Evolutionary conservation across 2,329 filamentous ascomycete genomes (phyloP).

Genomic region (Boeremia lycopersici): DNA sequence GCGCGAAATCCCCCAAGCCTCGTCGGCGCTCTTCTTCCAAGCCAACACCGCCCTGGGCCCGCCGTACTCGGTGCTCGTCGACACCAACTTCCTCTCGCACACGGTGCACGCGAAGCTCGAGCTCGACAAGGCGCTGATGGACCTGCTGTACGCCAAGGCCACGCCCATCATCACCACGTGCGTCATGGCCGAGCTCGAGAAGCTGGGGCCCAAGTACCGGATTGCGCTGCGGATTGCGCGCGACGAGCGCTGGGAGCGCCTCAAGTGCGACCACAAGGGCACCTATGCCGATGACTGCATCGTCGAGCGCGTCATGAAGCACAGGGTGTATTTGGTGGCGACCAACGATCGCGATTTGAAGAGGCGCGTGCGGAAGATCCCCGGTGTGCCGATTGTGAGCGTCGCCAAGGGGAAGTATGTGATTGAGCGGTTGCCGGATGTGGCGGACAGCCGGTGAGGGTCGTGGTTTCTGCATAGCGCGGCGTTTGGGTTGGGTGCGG

Average conservation of each 20-base stretch:
- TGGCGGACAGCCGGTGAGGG: slow-evolving; percentile 63
- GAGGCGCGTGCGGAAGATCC: slow-evolving; percentile 81
- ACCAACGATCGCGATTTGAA: slow-evolving; percentile 67
- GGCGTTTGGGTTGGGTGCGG: slow-evolving; percentile 12
- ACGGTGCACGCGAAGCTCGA: slow-evolving; percentile 91
- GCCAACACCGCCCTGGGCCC: slow-evolving; percentile 82
- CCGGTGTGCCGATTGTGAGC: slow-evolving; percentile 77
- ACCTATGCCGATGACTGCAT: slow-evolving; percentile 77
- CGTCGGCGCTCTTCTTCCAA: slow-evolving; percentile 60
- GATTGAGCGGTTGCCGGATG: slow-evolving; percentile 88
- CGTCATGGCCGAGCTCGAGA: slow-evolving; percentile 85
- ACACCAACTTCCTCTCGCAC: slow-evolving; percentile 59
- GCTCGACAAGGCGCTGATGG: slow-evolving; percentile 87
- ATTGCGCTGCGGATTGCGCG: slow-evolving; percentile 84
- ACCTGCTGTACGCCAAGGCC: slow-evolving; percentile 89
- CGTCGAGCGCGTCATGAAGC: slow-evolving; percentile 51
- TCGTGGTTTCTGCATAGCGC: slow-evolving; percentile 16
- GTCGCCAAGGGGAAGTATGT: slow-evolving; percentile 90
- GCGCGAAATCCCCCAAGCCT: slow-evolving; percentile 79
- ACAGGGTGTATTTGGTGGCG: slow-evolving; percentile 54
- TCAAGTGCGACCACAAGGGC: slow-evolving; percentile 90
- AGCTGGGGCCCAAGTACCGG: slow-evolving; percentile 83
- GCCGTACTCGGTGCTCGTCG: slow-evolving; percentile 73
- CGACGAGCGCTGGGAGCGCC: slow-evolving; percentile 84
- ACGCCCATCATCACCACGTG: slow-evolving; percentile 80